Evolutionary conservation across 352 stramenopile genomes (phyloP).

Genomic region (Globisporangium abappressorium): DNA sequence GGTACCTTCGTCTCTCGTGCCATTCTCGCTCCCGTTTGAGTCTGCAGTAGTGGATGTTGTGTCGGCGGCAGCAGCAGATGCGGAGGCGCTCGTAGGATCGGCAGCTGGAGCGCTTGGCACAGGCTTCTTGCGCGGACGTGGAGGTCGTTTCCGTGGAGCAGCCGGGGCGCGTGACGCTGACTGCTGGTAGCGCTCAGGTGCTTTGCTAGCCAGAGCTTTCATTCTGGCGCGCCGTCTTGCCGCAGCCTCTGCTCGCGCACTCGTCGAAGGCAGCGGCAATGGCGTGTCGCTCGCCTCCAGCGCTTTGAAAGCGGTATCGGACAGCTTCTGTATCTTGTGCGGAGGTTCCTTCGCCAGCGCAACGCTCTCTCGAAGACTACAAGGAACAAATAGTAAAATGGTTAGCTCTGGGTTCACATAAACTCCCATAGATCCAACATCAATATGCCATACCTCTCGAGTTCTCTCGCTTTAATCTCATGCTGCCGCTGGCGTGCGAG

Average conservation of each 20-base stretch:
- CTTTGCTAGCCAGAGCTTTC: constrained; percentile 2
- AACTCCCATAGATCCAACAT: background rate
- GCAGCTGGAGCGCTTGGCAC: background rate
- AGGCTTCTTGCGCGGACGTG: constrained; percentile 20
- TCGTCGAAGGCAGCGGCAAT: constrained; percentile 6
- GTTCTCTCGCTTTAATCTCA: constrained; percentile 13
- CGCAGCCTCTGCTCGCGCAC: background rate
- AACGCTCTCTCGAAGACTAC: constrained; percentile 15
- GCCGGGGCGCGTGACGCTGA: constrained; percentile 10
- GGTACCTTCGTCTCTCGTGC: constrained; percentile 1
- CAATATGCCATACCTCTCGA: constrained; percentile 11
- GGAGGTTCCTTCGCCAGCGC: constrained; percentile 25
- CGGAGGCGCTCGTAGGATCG: background rate
- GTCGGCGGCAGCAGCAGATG: background rate
- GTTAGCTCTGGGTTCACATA: constrained; percentile 1
- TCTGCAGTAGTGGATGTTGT: background rate
- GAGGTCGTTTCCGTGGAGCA: constrained; percentile 16
- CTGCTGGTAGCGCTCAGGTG: background rate
- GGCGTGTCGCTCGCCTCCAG: constrained; percentile 3
- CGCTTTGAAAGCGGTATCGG: constrained; percentile 26
- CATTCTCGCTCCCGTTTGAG: constrained; percentile 13
- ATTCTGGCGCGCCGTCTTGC: constrained; percentile 6
- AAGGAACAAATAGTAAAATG: background rate
- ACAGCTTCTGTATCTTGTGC: constrained; percentile 38
- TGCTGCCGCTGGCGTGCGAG: constrained; percentile 1